phyloP scores from a whole-genome alignment of 139 green algal species.

The Micromonas commoda region DNA sequence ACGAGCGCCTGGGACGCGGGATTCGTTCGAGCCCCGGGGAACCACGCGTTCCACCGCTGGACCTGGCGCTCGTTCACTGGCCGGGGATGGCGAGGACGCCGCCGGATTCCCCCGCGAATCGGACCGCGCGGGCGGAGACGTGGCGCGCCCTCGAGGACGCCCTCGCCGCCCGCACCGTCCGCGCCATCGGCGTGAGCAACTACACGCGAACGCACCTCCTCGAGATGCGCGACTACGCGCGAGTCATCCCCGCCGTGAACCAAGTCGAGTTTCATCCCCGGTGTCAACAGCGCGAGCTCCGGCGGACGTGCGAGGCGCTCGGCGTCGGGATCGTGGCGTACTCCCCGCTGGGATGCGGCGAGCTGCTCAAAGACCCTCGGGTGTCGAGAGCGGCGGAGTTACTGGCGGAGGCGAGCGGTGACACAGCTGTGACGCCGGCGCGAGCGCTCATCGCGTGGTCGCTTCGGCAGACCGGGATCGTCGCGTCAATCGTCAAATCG shows the following conservation, averaged over 20 bases:
- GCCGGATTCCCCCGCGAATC: neutral
- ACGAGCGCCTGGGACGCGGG: slow-evolving; percentile 26
- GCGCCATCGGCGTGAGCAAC: slow-evolving; percentile 59
- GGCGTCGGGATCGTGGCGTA: slow-evolving; percentile 40
- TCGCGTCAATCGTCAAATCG: neutral
- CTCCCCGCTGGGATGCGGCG: slow-evolving; percentile 22
- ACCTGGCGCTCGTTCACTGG: slow-evolving; percentile 55
- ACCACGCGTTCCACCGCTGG: slow-evolving; percentile 31
- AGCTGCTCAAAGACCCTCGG: neutral
- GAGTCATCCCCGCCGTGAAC: slow-evolving; percentile 53
- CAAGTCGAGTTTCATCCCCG: slow-evolving; percentile 58
- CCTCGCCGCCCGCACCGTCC: slow-evolving; percentile 33
- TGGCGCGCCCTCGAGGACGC: slow-evolving; percentile 52
- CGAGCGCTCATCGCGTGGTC: slow-evolving; percentile 41
- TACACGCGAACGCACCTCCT: slow-evolving; percentile 48
- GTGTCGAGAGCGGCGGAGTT: slow-evolving; percentile 33
- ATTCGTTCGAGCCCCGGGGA: no score
- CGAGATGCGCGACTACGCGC: slow-evolving; percentile 44
- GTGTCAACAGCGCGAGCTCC: slow-evolving; percentile 45
- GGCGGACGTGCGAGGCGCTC: slow-evolving; percentile 40
- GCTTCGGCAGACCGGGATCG: neutral
- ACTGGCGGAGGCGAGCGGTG: no score
- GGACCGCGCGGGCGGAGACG: slow-evolving; percentile 37
- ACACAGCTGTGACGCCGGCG: slow-evolving; percentile 34
- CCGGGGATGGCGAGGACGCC: neutral